These are phyloP conservation scores for Trichoderma asperellum DNA, from an alignment of 2,329 filamentous ascomycete genomes.

Conservation along the genomic window DNA sequence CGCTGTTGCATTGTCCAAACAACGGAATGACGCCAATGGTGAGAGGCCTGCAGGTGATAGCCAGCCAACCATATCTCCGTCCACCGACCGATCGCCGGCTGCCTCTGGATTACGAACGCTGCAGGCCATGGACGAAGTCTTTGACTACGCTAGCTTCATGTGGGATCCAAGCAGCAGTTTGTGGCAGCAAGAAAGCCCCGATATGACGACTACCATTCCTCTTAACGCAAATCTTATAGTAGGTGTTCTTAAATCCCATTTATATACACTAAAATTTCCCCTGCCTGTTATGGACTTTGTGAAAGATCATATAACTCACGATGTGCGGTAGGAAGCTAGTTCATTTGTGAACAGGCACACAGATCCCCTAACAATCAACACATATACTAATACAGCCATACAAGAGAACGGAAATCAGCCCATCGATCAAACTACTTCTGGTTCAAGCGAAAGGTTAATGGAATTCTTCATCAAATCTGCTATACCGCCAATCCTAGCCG, in stretches of 20 bases:
- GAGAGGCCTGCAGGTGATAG: constrained; percentile 28
- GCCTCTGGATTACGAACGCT: constrained; percentile 36
- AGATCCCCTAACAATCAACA: not conserved
- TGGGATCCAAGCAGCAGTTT: constrained; percentile 46
- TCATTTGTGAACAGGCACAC: not conserved
- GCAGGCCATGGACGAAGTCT: constrained; percentile 48
- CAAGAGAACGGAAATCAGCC: not conserved
- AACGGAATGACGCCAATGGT: constrained; percentile 34
- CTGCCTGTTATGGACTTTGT: not conserved
- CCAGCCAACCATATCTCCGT: constrained; percentile 37
- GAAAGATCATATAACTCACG: not conserved
- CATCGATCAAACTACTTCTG: not conserved
- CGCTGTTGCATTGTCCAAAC: not conserved
- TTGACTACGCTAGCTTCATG: constrained; percentile 55
- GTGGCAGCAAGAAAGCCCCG: constrained; percentile 33
- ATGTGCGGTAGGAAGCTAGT: not conserved
- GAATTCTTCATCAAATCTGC: constrained; percentile 54
- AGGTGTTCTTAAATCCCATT: constrained; percentile 28
- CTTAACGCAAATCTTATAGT: constrained; percentile 16
- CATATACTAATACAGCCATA: not conserved
- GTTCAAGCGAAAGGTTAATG: constrained; percentile 42
- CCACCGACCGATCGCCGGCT: constrained; percentile 37
- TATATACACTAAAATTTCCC: too few species aligned
- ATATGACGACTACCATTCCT: not conserved
- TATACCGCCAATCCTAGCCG: constrained; percentile 56